A percentile compares a stretch with the other conserved stretches of the same genome.
Evolutionary conservation across 2,329 filamentous ascomycete species (phyloP).

Genomic region (Fusarium haematococcum): DNA sequence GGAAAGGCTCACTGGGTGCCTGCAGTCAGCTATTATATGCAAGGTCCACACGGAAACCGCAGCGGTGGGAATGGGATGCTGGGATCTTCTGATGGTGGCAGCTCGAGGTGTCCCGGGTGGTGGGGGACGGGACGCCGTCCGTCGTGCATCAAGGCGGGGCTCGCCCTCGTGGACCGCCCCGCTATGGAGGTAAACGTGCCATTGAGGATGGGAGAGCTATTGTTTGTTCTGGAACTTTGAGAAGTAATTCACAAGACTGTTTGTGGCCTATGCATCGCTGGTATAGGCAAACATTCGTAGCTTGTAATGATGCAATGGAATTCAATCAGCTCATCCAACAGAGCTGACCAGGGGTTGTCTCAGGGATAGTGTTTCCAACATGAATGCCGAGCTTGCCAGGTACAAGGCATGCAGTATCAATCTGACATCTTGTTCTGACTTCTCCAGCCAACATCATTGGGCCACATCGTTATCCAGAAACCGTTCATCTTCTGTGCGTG

Average conservation of each 20-base stretch:
- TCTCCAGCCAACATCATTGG: not conserved
- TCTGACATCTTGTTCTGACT: not conserved
- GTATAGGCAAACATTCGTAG: not conserved
- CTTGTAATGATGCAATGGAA: not conserved
- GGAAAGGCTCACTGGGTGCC: not conserved
- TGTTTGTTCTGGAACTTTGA: not conserved
- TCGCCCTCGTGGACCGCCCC: not conserved
- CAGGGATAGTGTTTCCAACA: not conserved
- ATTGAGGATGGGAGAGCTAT: not conserved
- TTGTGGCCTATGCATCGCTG: not conserved
- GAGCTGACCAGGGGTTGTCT: not conserved
- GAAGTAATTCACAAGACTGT: slow-evolving; percentile 7
- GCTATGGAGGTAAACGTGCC: slow-evolving; percentile 10
- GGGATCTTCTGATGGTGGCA: slow-evolving; percentile 16
- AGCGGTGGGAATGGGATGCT: slow-evolving; percentile 18
- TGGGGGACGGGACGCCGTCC: slow-evolving; percentile 21
- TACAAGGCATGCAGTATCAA: not conserved
- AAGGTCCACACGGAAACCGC: slow-evolving; percentile 3
- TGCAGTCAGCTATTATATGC: slow-evolving; percentile 2
- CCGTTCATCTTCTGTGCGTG: not conserved
- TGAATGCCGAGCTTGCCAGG: not conserved
- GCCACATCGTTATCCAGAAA: not conserved
- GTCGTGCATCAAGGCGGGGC: slow-evolving; percentile 1
- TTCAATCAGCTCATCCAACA: not conserved
- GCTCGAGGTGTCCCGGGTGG: slow-evolving; percentile 14